These are phyloP conservation scores for Inosperma sp. DNA, from an alignment of 768 basidiomycete genomes.

Conservation along the genomic window DNA sequence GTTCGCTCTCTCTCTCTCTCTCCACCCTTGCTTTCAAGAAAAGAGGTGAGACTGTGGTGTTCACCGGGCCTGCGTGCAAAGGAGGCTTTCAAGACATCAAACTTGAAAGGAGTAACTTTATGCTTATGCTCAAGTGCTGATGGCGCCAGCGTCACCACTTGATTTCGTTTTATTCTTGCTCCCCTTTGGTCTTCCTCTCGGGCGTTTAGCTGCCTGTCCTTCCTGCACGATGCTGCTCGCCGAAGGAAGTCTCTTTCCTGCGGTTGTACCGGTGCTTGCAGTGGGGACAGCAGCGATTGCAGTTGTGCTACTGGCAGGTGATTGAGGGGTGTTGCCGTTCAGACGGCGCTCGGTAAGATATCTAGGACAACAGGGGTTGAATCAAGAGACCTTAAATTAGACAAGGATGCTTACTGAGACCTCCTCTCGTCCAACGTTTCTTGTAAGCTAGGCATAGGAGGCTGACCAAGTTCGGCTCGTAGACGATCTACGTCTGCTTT, in stretches of 20 bases:
- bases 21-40: no score
- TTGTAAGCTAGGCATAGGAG: constrained; percentile 68
- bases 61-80: no score
- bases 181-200: constrained; percentile 64
- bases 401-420: constrained; percentile 34
- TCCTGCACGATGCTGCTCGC: constrained; percentile 20
- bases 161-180: constrained; percentile 51
- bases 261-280: background rate
- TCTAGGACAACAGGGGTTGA: constrained; percentile 28
- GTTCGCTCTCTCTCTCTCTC: no score
- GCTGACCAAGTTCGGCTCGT: constrained; percentile 70
- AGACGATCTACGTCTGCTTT: constrained; percentile 75
- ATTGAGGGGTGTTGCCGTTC: constrained; percentile 40
- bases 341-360: constrained; percentile 61
- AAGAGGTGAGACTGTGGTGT: no score
- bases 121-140: background rate
- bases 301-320: constrained; percentile 4
- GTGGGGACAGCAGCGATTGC: constrained; percentile 7
- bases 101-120: background rate
- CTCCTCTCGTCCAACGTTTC: constrained; percentile 69
- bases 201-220: constrained; percentile 40
- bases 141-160: constrained; percentile 8
- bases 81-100: no score
- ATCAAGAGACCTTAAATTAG: constrained; percentile 4
- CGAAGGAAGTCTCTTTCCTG: constrained; percentile 26